Evolutionary conservation across 2,329 filamentous ascomycete genomes (phyloP).

Genomic region (Fusarium verrucosum): DNA sequence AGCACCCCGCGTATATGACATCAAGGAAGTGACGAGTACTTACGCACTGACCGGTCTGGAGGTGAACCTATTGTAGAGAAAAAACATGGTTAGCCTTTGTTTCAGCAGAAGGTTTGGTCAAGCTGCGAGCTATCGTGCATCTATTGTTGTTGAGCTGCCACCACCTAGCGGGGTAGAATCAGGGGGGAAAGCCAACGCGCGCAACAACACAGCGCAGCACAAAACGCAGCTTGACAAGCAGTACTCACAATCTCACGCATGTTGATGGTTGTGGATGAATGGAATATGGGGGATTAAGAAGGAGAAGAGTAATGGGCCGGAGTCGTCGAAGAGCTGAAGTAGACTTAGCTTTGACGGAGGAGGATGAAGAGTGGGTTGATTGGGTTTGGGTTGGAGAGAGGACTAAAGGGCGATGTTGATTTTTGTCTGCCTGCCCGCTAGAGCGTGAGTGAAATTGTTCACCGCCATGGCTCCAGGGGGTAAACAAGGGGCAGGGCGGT

Average conservation of each 20-base stretch:
- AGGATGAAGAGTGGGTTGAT: conserved; percentile 43
- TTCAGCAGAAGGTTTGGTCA: conserved; percentile 17
- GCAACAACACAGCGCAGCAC: conserved; percentile 6
- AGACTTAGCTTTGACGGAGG: conserved; percentile 48
- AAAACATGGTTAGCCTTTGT: conserved; percentile 64
- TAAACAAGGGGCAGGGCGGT: conserved; percentile 42
- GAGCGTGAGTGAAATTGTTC: conserved; percentile 48
- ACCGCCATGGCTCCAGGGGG: conserved; percentile 48
- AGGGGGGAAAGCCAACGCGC: conserved; percentile 38
- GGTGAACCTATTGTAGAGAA: conserved; percentile 84
- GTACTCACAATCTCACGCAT: conserved; percentile 76
- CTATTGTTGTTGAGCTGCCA: conserved; percentile 28
- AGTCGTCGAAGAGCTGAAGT: conserved; percentile 47
- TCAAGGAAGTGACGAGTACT: conserved; percentile 48
- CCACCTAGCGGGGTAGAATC: conserved; percentile 52
- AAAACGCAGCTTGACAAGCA: conserved; percentile 20
- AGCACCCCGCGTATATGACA: conserved; percentile 43
- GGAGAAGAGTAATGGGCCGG: conserved; percentile 34
- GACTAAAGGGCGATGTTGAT: conserved; percentile 48
- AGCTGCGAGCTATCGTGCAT: conserved; percentile 24
- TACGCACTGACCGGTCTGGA: conserved; percentile 99
- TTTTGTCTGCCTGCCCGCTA: no score
- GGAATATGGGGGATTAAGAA: conserved; percentile 39
- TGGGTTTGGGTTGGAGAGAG: conserved; percentile 33
- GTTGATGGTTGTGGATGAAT: conserved; percentile 52